Conservation (phyloP, 371 early-diverging fungal species). For the Syncephalastrum sp. region DNA sequence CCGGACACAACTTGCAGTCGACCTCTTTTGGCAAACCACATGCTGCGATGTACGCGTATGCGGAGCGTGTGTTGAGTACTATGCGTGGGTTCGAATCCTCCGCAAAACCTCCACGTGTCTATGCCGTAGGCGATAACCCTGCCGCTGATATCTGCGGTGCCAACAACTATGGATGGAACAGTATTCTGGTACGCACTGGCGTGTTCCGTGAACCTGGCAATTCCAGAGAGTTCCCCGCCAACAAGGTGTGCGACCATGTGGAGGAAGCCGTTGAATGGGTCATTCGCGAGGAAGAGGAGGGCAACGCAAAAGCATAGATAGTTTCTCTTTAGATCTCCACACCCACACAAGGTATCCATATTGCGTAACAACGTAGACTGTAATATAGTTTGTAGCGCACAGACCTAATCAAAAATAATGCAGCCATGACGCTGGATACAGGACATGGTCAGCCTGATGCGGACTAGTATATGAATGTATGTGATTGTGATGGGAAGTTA, state of each 20-base stretch:
- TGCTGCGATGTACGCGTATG: constrained; percentile 68
- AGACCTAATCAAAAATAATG: too few relatives aligned
- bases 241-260: constrained; percentile 67
- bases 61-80: constrained; percentile 48
- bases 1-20: constrained; percentile 52
- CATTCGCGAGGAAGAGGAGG: constrained; percentile 32
- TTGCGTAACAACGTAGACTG: too few relatives aligned
- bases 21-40: constrained; percentile 87
- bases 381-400: too few relatives aligned
- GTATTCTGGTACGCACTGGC: constrained; percentile 81
- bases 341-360: too few relatives aligned
- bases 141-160: constrained; percentile 81
- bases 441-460: too few relatives aligned
- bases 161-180: constrained; percentile 79
- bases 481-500: too few relatives aligned
- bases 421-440: too few relatives aligned
- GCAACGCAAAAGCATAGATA: background rate
- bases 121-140: constrained; percentile 81
- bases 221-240: constrained; percentile 60
- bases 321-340: too few relatives aligned
- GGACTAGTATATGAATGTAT: too few relatives aligned
- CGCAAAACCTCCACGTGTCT: constrained; percentile 33
- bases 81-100: background rate
- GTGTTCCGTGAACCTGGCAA: constrained; percentile 63
- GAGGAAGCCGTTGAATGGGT: constrained; percentile 71